These are phyloP conservation scores for Coemansia sp. DNA, from an alignment of 192 early-diverging fungal genomes.

Conservation along the genomic window DNA sequence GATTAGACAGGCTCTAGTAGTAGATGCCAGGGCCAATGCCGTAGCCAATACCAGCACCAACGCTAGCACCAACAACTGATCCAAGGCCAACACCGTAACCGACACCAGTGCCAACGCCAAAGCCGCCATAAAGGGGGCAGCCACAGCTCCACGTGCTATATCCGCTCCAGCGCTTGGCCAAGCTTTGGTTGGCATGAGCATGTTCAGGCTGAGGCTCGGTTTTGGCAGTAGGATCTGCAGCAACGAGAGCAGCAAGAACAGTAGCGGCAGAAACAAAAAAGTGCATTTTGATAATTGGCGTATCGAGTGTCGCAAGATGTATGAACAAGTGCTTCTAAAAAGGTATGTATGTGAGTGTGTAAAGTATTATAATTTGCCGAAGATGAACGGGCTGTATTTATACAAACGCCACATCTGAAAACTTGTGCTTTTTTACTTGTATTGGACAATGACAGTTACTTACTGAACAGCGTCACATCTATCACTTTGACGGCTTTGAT, in stretches of 20 bases:
- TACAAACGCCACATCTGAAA: background rate
- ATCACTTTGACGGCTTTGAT: background rate
- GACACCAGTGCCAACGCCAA: background rate
- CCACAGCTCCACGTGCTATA: background rate
- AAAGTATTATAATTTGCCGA: background rate
- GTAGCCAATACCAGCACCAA: background rate
- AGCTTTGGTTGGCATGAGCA: background rate
- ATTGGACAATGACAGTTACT: background rate
- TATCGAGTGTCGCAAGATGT: no score
- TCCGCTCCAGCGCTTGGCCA: slow-evolving; percentile 1
- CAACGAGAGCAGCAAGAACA: no score
- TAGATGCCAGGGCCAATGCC: background rate
- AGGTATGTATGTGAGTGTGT: background rate
- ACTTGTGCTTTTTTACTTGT: background rate
- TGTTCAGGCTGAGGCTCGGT: background rate
- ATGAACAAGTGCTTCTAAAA: background rate
- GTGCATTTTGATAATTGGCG: background rate
- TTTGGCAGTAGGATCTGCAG: no score
- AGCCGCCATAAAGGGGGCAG: background rate
- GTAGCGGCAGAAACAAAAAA: background rate
- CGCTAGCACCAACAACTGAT: no score
- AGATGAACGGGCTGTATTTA: background rate
- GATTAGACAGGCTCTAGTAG: background rate
- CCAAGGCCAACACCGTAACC: background rate
- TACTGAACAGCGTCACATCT: background rate